A percentile compares a stretch with the other conserved stretches of the same genome.
Evolutionary conservation across 441 rosid species (phyloP).

Genomic region (Syzygium syzygioides): DNA sequence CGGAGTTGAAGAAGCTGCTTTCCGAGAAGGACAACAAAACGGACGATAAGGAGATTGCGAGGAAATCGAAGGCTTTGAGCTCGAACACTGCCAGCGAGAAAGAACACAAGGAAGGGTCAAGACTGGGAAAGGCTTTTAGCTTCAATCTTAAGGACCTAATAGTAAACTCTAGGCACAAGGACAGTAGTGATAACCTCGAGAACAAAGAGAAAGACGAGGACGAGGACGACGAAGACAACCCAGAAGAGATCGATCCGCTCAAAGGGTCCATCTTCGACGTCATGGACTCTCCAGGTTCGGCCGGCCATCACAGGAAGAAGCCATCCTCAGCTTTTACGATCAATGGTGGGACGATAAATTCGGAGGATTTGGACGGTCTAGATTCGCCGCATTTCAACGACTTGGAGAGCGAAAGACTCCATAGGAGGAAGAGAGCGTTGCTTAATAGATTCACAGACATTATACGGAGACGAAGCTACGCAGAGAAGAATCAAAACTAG

Average conservation of each 20-base stretch:
- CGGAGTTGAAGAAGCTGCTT: conserved; percentile 47
- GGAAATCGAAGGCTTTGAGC: conserved; percentile 14
- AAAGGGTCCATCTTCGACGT: conserved; percentile 78
- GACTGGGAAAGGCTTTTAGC: conserved; percentile 27
- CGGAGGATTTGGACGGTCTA: conserved; percentile 46
- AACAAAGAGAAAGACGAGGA: conserved; percentile 21
- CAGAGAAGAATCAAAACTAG: conserved; percentile 32
- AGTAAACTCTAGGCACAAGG: conserved; percentile 31
- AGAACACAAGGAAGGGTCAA: conserved; percentile 25
- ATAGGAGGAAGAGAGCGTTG: conserved; percentile 68
- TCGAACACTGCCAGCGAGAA: conserved; percentile 1
- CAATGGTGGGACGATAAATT: conserved; percentile 27
- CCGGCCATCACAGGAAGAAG: conserved; percentile 31
- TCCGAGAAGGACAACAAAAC: conserved; percentile 25
- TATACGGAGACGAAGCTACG: conserved; percentile 39
- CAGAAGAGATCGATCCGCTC: conserved; percentile 39
- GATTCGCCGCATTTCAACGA: conserved; percentile 40
- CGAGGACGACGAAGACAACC: background rate
- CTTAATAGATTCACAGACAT: conserved; percentile 70
- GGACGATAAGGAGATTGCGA: conserved; percentile 22
- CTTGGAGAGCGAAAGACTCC: conserved; percentile 37
- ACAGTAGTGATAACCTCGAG: background rate
- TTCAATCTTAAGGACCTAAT: conserved; percentile 50
- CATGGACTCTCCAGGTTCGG: conserved; percentile 40
- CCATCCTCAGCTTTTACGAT: conserved; percentile 33